Evolutionary conservation across 768 basidiomycete genomes (phyloP), one percentile per base, ranked within the genome.

Genomic region (Suillus luteus): DNA sequence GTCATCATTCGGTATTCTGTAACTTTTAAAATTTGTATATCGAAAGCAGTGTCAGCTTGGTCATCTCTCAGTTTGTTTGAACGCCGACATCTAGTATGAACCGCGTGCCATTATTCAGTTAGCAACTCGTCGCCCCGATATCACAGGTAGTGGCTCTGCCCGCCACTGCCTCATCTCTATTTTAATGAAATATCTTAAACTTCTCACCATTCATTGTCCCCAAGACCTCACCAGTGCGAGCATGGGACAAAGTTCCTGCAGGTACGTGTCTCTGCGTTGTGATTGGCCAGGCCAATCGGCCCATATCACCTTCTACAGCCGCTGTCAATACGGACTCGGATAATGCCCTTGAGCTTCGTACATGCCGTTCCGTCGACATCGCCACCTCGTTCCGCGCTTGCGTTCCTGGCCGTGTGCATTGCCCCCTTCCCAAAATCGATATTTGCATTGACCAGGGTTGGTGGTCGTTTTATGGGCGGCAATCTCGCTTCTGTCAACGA

Each of bases 301-400:
- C 33, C 33, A 31, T 31, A 31, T 31, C 31, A 31, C 31, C 31
- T 2, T 31, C 37, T 38, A 1, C 3, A 27, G 49, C 15, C 48
- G 49, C 24, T 27, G 24, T 27, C 22, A 24, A 14, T 27, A 6
- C 9, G 15, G 31, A 31, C 31, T 31, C 31, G 31, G 31, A 31
- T 9, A 5, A 57, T 24, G 22, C 14, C 7, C 22, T 24, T 6
- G 15, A 57, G 17, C 38, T 38, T 22, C 37, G 22, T 17, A 41
- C 51, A 17, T 11, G 10, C 24, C 57, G 40, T 58, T 58, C 57
- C 57, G 40, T 58, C 40, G 40, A 41, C 57, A 58, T 41, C 27
- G 57, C 40, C 57, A 58, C 38, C 27, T 27, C 17, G 57, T 41
- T 58, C 57, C 57, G 38, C 55, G 5, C 17, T 1, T 17, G 1